phyloP scores from a whole-genome alignment of 2,329 filamentous ascomycete genomes.

The Pseudocercospora musae region DNA sequence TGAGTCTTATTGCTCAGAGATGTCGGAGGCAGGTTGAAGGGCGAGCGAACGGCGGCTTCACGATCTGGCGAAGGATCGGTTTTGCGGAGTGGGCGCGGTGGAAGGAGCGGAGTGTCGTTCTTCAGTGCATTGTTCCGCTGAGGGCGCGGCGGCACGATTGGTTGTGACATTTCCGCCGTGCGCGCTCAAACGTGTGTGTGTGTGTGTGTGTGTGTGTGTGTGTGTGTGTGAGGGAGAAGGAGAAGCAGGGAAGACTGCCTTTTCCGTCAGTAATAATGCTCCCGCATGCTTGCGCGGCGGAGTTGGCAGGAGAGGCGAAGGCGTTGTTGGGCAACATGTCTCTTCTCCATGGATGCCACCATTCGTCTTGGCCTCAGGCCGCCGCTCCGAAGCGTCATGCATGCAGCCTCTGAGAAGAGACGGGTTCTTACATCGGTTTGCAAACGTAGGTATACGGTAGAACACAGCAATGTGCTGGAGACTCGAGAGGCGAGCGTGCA shows the following conservation, averaged over 20 bases:
- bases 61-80: conserved; percentile 75
- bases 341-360: not conserved
- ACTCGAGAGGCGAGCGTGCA: not conserved
- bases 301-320: not conserved
- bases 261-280: conserved; percentile 12
- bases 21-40: conserved; percentile 69
- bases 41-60: conserved; percentile 79
- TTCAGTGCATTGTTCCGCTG: conserved; percentile 45
- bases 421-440: too few relatives aligned
- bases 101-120: conserved; percentile 65
- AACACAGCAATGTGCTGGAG: not conserved
- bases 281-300: conserved; percentile 7
- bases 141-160: conserved; percentile 62
- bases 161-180: conserved; percentile 26
- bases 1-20: conserved; percentile 35
- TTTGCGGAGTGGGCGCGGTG: conserved; percentile 72
- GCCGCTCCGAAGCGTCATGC: not conserved
- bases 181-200: not conserved
- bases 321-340: not conserved
- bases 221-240: too few relatives aligned
- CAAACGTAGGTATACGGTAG: too few relatives aligned
- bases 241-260: conserved; percentile 3
- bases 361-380: not conserved
- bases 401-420: conserved; percentile 5
- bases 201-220: too few relatives aligned